A percentile compares a stretch with the other conserved stretches of the same genome.
phyloP scores from a whole-genome alignment of 441 rosid species.

The Eruca vesicaria region DNA sequence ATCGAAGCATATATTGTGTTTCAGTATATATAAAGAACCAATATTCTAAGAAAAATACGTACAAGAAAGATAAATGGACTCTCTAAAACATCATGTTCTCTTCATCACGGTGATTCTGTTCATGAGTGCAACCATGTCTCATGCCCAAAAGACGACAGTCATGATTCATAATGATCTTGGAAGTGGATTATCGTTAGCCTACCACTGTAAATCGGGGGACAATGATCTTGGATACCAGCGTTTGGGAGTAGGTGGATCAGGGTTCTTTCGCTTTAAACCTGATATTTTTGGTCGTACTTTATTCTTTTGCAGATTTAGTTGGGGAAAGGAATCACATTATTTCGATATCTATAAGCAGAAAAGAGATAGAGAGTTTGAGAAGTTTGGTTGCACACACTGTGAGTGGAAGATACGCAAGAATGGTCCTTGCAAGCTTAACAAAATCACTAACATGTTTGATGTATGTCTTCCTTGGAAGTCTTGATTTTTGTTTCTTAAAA shows the following conservation, averaged over 20 bases:
- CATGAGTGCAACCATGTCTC: background rate
- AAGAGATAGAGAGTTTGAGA: constrained; percentile 1
- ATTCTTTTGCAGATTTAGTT: constrained; percentile 15
- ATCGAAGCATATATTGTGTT: background rate
- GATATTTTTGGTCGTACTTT: constrained; percentile 14
- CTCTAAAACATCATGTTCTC: background rate
- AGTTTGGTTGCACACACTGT: constrained; percentile 8
- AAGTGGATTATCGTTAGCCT: background rate
- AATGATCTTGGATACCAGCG: constrained; percentile 10
- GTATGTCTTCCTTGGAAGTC: constrained; percentile 2
- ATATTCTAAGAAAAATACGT: background rate
- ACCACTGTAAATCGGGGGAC: constrained; percentile 18
- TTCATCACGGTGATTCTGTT: background rate
- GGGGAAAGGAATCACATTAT: background rate
- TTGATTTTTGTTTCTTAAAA: background rate
- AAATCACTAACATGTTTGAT: constrained; percentile 7
- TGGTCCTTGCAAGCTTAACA: constrained; percentile 19
- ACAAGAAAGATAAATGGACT: background rate
- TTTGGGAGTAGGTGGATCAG: constrained; percentile 5
- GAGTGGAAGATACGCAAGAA: constrained; percentile 14
- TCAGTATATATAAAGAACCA: background rate
- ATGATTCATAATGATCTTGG: constrained; percentile 14
- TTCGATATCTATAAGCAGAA: constrained; percentile 25
- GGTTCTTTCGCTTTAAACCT: constrained; percentile 16
- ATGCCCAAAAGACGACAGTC: constrained; percentile 3